Conservation (phyloP, 345 rosid species). For the Orychophragmus violaceus region DNA sequence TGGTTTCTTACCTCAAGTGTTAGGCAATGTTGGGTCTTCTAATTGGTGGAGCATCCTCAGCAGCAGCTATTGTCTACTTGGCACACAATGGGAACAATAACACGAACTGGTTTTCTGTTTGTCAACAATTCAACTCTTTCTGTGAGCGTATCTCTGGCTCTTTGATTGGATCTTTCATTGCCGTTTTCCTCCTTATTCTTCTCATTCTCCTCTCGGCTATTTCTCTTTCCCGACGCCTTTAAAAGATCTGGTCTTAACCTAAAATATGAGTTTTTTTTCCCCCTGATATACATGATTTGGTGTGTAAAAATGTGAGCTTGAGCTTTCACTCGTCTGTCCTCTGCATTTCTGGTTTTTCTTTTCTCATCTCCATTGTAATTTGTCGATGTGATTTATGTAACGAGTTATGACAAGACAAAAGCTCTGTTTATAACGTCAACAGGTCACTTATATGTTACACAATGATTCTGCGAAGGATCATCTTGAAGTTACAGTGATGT, state of each 20-base stretch:
- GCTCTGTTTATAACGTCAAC: neutral
- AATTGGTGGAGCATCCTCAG: conserved; percentile 68
- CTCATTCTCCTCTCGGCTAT: conserved; percentile 44
- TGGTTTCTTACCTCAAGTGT: neutral
- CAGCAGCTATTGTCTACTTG: conserved; percentile 69
- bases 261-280: neutral
- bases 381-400: conserved; percentile 3
- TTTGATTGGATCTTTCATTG: conserved; percentile 64
- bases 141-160: conserved; percentile 72
- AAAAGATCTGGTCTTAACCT: conserved; percentile 9
- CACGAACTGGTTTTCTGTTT: conserved; percentile 69
- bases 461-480: neutral
- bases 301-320: conserved; percentile 10
- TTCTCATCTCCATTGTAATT: neutral
- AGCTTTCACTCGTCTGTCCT: conserved; percentile 2
- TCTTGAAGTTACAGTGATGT: neutral
- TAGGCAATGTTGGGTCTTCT: conserved; percentile 59
- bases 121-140: conserved; percentile 74
- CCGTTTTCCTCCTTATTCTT: conserved; percentile 34
- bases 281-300: neutral
- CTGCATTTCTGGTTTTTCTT: neutral
- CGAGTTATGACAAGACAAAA: neutral
- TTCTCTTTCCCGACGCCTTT: conserved; percentile 47
- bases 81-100: conserved; percentile 68
- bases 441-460: neutral